Evolutionary conservation across 352 stramenopile species (phyloP), one percentile per base, ranked within the genome.

Genomic region (Phytophthora macrochlamydospora): DNA sequence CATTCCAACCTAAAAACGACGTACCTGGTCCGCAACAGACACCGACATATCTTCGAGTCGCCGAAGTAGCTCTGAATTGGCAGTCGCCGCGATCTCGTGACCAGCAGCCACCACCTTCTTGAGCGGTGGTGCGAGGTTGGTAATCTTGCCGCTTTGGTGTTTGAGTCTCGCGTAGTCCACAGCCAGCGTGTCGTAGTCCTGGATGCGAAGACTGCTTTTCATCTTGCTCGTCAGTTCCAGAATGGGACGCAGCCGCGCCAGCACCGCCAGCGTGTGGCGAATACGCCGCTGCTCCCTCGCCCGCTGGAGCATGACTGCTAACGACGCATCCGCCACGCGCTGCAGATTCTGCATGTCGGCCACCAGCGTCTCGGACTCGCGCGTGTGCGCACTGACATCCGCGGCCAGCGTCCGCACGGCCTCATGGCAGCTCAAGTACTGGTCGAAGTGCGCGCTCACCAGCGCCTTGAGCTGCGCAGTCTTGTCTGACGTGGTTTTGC

Each of bases 361-460:
- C 3, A 83, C 51, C 0, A 95, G 61, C 32, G 76, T 48, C 18
- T 88, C 78, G 13, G 67, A 85, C 33, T 94, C 87, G 35, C 74
- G 71, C 38, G 89, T 67, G 61, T 95, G 87, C 2, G 73, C 44
- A 30, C 73, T 81, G 33, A 93, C 80, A 8, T 93, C 87, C 7
- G 89, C 72, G 1, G 75, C 71, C 24, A 95, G 63, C 11, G 77
- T 62, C 5, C 82, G 81, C 61, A 93, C 85, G 3, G 85, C 76
- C 56, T 95, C 87, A 59, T 95, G 87, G 57, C 85, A 95, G 18
- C 80, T 90, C 42, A 95, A 49, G 29, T 93, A 95, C 63, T 93
- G 83, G 56, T 95, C 87, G 56, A 93, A 95, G 65, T 93, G 87
- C 35, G 81, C 79, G 30, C 77, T 87, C 54, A 93, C 87, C 35